A percentile compares a stretch with the other conserved stretches of the same genome.
Evolutionary conservation across 139 green algal genomes (phyloP).

Genomic region (Eudorina sp.): DNA sequence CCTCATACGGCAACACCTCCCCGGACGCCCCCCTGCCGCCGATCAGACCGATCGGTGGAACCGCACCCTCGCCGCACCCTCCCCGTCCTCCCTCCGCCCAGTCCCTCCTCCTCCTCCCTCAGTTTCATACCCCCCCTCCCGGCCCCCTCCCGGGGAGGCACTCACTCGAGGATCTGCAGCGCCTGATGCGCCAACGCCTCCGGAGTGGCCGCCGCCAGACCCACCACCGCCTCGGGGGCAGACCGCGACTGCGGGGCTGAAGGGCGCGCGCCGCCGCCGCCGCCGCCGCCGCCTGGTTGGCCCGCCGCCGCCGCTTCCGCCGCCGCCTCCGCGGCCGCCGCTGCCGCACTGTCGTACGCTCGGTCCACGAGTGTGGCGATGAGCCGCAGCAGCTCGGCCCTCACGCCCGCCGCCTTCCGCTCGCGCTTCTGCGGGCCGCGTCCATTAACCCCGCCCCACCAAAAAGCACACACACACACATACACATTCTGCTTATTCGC

Average conservation of each 20-base stretch:
- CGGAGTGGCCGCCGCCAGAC: neutral
- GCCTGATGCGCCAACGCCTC: slow-evolving; percentile 19
- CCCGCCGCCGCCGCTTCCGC: neutral
- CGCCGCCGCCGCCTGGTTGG: neutral
- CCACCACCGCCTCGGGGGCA: neutral
- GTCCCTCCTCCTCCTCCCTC: neutral
- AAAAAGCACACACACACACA: neutral
- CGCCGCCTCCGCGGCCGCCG: neutral
- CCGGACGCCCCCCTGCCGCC: neutral
- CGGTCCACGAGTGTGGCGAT: slow-evolving; percentile 6
- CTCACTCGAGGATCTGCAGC: slow-evolving; percentile 16
- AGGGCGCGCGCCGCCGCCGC: neutral
- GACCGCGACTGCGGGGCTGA: neutral
- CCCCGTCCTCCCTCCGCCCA: no score
- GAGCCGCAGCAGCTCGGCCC: slow-evolving; percentile 14
- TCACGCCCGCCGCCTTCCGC: neutral
- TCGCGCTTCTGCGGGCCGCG: neutral
- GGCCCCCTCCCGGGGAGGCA: neutral
- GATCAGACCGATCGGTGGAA: neutral
- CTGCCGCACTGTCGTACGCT: neutral
- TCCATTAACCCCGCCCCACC: no score
- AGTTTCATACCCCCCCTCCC: neutral
- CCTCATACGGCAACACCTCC: no score
- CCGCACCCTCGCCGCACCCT: no score
- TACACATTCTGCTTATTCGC: no score